phyloP scores from a whole-genome alignment of 352 stramenopile species.

The Phytophthora sansomeana region DNA sequence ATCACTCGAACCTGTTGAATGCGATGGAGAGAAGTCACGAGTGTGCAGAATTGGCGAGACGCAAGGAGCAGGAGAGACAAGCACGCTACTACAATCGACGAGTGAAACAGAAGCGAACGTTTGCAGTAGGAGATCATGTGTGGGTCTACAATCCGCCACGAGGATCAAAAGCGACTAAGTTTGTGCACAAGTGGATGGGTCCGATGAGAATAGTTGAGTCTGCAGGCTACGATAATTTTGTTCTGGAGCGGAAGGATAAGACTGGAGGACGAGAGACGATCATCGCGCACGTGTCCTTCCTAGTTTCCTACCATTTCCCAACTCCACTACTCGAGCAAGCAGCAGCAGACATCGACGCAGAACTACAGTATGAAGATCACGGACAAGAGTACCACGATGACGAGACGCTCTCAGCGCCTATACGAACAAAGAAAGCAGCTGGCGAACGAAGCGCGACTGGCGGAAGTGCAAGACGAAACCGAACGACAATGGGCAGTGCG shows the following conservation, averaged over 20 bases:
- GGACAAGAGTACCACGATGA: too few species aligned
- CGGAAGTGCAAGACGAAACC: too few species aligned
- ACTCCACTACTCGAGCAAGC: too few species aligned
- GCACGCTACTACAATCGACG: background rate
- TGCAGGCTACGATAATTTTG: constrained; percentile 2
- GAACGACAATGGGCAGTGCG: too few species aligned
- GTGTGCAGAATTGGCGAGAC: background rate
- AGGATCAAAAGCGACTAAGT: too few species aligned
- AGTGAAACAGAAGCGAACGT: background rate
- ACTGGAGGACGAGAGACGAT: background rate
- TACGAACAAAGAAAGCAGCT: too few species aligned
- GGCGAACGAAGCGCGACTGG: too few species aligned
- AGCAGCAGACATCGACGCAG: too few species aligned
- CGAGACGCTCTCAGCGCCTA: too few species aligned
- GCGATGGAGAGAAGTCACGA: background rate
- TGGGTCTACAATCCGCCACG: constrained; percentile 11
- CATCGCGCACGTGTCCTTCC: constrained; percentile 1
- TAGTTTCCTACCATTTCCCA: too few species aligned
- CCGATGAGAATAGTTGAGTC: background rate
- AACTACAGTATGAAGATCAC: too few species aligned
- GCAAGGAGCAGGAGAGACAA: background rate
- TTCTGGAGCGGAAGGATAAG: constrained; percentile 2
- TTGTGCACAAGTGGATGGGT: constrained; percentile 6
- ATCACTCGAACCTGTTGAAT: background rate
- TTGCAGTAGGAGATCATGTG: background rate